These are phyloP conservation scores for Rhizophora apiculata DNA, from an alignment of 345 rosid species.

Conservation along the genomic window DNA sequence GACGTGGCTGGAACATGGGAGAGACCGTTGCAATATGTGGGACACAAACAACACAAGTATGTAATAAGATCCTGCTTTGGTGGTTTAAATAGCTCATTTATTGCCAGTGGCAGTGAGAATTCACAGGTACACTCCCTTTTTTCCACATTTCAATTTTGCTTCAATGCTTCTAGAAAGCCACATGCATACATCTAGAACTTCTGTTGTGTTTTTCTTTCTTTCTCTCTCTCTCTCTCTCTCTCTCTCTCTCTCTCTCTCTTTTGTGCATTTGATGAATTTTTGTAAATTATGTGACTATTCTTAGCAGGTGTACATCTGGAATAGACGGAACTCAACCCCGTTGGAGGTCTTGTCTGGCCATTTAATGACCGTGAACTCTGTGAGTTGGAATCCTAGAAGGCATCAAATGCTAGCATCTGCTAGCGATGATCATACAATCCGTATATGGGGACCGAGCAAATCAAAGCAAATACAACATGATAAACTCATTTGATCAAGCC, in stretches of 20 bases:
- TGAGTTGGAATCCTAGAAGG: conserved; percentile 80
- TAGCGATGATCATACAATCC: conserved; percentile 74
- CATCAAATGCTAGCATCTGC: conserved; percentile 82
- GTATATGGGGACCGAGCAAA: conserved; percentile 67
- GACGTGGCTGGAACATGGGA: conserved; percentile 71
- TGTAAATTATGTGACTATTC: conserved; percentile 3
- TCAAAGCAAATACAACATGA: conserved; percentile 17
- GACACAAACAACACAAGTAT: conserved; percentile 74
- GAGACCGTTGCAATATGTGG: conserved; percentile 52
- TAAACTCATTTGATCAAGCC: conserved; percentile 18
- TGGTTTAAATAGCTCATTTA: conserved; percentile 66
- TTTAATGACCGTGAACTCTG: conserved; percentile 75
- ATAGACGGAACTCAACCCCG: conserved; percentile 42
- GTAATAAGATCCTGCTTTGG: conserved; percentile 91
- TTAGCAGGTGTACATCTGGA: conserved; percentile 83
- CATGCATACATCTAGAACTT: too few relatives aligned
- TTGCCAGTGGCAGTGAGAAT: conserved; percentile 90
- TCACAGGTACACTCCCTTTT: conserved; percentile 49
- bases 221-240: too few relatives aligned
- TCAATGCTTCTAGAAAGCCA: background rate
- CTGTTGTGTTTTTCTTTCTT: background rate
- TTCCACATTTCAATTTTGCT: background rate
- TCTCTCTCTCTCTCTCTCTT: too few relatives aligned
- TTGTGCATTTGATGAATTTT: background rate
- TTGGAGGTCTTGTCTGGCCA: conserved; percentile 76